A percentile compares a stretch with the other conserved stretches of the same genome.
phyloP scores from a whole-genome alignment of 2,329 filamentous ascomycete species.

The Ophiostoma australiae region DNA sequence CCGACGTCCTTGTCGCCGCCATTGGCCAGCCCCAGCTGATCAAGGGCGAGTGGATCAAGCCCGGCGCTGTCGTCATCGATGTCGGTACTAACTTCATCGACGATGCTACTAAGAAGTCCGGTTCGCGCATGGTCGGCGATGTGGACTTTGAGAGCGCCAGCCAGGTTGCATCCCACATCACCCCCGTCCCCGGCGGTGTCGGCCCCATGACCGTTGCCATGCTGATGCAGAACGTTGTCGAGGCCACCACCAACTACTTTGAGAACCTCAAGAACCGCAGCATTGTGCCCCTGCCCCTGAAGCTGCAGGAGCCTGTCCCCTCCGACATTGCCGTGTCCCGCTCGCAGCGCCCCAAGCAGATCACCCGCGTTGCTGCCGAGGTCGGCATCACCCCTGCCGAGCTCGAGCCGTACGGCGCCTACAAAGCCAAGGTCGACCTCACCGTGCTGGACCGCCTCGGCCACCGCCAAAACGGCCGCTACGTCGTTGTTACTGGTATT shows the following conservation, averaged over 20 bases:
- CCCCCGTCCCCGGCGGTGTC: conserved; percentile 92
- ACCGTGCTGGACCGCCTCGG: conserved; percentile 74
- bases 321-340: conserved; percentile 92
- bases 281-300: conserved; percentile 78
- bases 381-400: conserved; percentile 84
- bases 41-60: conserved; percentile 93
- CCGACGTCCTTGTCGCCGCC: conserved; percentile 86
- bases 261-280: conserved; percentile 75
- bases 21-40: conserved; percentile 85
- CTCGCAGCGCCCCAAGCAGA: conserved; percentile 84
- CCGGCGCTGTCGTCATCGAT: conserved; percentile 91
- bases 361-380: conserved; percentile 78
- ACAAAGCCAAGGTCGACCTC: conserved; percentile 94
- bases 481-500: conserved; percentile 90
- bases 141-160: conserved; percentile 84
- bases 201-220: conserved; percentile 99
- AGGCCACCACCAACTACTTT: conserved; percentile 75
- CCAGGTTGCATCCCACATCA: conserved; percentile 86
- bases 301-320: conserved; percentile 75
- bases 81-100: conserved; percentile 95
- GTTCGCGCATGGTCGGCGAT: conserved; percentile 86
- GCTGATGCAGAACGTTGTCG: conserved; percentile 92
- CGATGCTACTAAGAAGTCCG: conserved; percentile 85
- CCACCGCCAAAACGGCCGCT: conserved; percentile 83
- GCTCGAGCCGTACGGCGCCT: conserved; percentile 87